These are phyloP conservation scores for Saccharum hybrid DNA, from an alignment of 202 grass and related monocot genomes.

Conservation along the genomic window DNA sequence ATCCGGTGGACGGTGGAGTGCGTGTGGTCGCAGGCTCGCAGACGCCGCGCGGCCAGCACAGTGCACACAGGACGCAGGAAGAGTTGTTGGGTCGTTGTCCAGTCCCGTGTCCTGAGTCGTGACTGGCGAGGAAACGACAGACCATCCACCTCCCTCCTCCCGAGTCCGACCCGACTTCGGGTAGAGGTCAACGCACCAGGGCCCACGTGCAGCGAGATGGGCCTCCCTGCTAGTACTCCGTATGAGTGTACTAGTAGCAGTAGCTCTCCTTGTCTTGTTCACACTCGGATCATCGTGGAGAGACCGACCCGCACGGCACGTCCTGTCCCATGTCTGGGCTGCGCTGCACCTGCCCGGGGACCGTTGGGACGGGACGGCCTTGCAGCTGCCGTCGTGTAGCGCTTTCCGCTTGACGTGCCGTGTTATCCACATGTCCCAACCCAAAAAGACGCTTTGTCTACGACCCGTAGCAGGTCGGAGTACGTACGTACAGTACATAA, in stretches of 20 bases:
- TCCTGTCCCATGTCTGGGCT: not conserved
- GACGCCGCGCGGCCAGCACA: not conserved
- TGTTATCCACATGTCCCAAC: not conserved
- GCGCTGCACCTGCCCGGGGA: not conserved
- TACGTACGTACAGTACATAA: too few species aligned
- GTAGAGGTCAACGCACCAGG: not conserved
- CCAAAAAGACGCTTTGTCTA: not conserved
- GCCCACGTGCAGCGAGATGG: not conserved
- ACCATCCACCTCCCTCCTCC: too few species aligned
- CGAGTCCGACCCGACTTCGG: too few species aligned
- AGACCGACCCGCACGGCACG: too few species aligned
- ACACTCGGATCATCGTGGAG: too few species aligned
- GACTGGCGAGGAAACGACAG: not conserved
- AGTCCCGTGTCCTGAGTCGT: not conserved
- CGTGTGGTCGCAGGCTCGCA: too few species aligned
- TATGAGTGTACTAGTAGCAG: not conserved
- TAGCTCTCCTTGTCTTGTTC: too few species aligned
- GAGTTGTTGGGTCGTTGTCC: too few species aligned
- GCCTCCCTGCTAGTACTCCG: too few species aligned
- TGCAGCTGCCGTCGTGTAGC: not conserved
- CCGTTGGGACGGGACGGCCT: not conserved
- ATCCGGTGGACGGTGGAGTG: not conserved
- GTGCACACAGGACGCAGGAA: not conserved
- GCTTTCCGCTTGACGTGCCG: not conserved
- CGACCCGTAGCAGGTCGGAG: not conserved